Evolutionary conservation across 2,329 filamentous ascomycete species (phyloP).

Genomic region (Exophiala alcalophila): DNA sequence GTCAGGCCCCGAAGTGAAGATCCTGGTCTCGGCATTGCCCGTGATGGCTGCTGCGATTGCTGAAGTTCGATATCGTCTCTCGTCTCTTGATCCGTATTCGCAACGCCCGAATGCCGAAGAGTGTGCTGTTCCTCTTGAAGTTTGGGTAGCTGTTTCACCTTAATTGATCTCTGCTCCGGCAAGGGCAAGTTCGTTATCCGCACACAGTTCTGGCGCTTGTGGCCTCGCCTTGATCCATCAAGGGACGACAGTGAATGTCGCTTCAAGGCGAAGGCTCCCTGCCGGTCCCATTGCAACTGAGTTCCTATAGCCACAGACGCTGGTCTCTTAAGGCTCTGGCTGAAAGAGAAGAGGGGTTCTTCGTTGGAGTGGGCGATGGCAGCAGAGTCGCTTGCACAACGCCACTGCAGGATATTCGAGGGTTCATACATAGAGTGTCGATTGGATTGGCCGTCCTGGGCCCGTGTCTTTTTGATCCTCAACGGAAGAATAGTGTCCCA

Average conservation of each 20-base stretch:
- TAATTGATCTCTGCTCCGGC: conserved; percentile 6
- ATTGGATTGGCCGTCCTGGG: not conserved
- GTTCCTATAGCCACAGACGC: conserved; percentile 28
- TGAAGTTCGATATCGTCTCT: not conserved
- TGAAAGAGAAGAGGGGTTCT: conserved; percentile 9
- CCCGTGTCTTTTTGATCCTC: conserved; percentile 9
- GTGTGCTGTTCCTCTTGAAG: conserved; percentile 13
- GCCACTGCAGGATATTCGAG: conserved; percentile 17
- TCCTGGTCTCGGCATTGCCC: not conserved
- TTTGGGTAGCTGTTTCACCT: conserved; percentile 9
- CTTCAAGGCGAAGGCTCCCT: conserved; percentile 9
- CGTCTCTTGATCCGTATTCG: not conserved
- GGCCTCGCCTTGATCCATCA: conserved; percentile 33
- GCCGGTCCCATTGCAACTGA: conserved; percentile 22
- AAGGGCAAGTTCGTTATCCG: conserved; percentile 34
- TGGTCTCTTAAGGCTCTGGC: conserved; percentile 16
- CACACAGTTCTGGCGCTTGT: conserved; percentile 44
- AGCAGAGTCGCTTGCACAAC: conserved; percentile 22
- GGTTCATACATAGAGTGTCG: conserved; percentile 24
- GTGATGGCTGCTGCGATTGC: not conserved
- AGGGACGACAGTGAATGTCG: conserved; percentile 16
- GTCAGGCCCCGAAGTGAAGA: not conserved
- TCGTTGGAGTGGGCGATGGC: conserved; percentile 8
- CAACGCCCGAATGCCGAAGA: not conserved
- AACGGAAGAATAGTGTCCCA: conserved; percentile 13